phyloP scores from a whole-genome alignment of 2,329 filamentous ascomycete genomes.

The Ceratocystis albifundus region DNA sequence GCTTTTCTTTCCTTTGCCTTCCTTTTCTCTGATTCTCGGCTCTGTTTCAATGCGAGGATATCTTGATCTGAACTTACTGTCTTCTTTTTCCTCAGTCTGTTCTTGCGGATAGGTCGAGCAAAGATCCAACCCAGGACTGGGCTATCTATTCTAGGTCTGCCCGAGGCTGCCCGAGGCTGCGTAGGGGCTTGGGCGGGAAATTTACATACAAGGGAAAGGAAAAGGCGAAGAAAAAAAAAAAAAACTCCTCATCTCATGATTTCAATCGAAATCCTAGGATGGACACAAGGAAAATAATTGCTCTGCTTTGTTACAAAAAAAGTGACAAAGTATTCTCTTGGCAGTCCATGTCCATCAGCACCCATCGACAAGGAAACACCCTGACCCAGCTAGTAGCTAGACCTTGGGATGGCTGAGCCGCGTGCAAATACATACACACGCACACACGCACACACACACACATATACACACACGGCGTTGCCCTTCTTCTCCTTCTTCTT shows the following conservation, averaged over 20 bases:
- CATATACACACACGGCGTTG: not conserved
- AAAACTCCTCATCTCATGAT: not conserved
- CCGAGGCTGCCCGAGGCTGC: not conserved
- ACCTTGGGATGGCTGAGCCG: not conserved
- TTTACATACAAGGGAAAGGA: not conserved
- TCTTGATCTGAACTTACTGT: no score
- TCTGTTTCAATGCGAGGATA: no score
- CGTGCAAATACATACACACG: not conserved
- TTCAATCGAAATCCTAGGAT: not conserved
- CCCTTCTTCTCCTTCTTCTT: not conserved
- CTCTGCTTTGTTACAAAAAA: not conserved
- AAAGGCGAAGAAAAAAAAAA: not conserved
- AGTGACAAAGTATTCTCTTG: not conserved
- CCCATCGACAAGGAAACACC: not conserved
- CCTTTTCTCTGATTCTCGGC: no score
- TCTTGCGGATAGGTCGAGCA: no score
- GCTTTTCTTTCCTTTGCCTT: no score
- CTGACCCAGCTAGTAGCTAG: no score
- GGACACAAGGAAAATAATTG: not conserved
- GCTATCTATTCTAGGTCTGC: no score
- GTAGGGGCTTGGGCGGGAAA: no score
- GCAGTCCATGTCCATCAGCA: not conserved
- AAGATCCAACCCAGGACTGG: no score
- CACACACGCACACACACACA: no score
- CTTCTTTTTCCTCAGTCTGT: no score